Evolutionary conservation across 352 stramenopile genomes (phyloP).

Genomic region (Hyaloperonospora arabidopsidis): DNA sequence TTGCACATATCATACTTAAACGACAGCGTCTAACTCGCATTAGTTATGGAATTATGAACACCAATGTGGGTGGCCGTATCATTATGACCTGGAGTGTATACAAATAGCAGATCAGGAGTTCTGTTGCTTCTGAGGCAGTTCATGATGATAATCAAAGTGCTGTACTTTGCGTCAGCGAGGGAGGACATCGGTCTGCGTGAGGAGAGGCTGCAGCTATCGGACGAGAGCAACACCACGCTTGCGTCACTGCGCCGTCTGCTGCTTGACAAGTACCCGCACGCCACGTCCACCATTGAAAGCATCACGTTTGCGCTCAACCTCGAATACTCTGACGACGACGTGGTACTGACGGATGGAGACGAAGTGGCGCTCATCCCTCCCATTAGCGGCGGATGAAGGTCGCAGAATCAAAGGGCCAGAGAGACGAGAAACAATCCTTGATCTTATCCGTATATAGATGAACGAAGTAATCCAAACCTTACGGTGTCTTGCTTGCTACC

Average conservation of each 20-base stretch:
- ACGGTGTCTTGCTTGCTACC: background rate
- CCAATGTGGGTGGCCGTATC: too few species aligned
- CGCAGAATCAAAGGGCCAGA: background rate
- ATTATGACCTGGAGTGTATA: too few species aligned
- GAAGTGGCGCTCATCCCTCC: constrained; percentile 78
- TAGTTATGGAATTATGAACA: too few species aligned
- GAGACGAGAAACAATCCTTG: background rate
- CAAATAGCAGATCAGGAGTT: too few species aligned
- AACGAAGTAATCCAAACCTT: constrained; percentile 11
- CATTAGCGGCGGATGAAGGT: constrained; percentile 41
- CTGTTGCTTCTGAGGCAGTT: too few species aligned
- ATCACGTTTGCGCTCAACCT: constrained; percentile 72
- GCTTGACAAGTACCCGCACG: constrained; percentile 43
- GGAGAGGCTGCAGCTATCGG: constrained; percentile 36
- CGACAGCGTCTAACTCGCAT: too few species aligned
- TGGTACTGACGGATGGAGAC: constrained; percentile 46
- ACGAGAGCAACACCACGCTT: constrained; percentile 25
- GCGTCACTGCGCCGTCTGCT: constrained; percentile 36
- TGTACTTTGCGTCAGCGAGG: constrained; percentile 74
- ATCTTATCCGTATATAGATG: constrained; percentile 3
- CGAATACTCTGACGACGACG: constrained; percentile 57
- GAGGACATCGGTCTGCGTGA: constrained; percentile 69
- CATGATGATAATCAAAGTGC: constrained; percentile 62
- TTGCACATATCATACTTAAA: too few species aligned
- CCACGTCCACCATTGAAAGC: constrained; percentile 31